Evolutionary conservation across 441 rosid genomes (phyloP), one percentile per base, ranked within the genome.

Genomic region (Adansonia madagascariensis): DNA sequence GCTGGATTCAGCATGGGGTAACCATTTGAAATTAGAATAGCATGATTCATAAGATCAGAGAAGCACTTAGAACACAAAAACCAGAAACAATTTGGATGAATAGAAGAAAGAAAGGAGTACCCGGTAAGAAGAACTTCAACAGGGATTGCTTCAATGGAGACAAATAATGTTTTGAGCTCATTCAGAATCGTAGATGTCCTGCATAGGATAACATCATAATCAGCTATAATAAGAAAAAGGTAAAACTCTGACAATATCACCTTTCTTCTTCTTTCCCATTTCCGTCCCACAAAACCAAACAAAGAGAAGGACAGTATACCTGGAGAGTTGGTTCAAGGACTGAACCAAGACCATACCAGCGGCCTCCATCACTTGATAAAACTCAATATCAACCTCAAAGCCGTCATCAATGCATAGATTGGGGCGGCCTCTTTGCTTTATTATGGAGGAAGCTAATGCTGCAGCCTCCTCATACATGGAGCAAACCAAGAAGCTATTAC

Each of bases 331-430:
- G 63, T 87, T 87, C 87, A 92, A 81, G 53, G 98, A 89, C 85
- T 95, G 99, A 80, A 93, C 91, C 73, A 90, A 85, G 74, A 92
- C 96, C 97, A 93, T 91, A 11, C 94, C 97, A 78, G 90, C 85
- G 35, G 97, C 88, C 80, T 82, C 91, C 86, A 85, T 76, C 86
- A 86, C 84, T 43, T 90, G 94, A 78, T 76, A 75, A 31, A 88
- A 65, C 39, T 35, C 39, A 35, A 35, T 35, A n/a, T 81, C 90
- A 6, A 52, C 69, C 22, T 80, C 88, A 6, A 43, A 69, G 18
- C 77, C 83, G 49, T 77, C 90, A 15, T 75, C 57, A 61, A 78
- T 79, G 59, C 77, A 69, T 22, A 75, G 18, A 76, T 50, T 67
- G 67, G 41, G 75, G 57, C 57, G 71, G 50, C 66, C 22, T 47